A percentile compares a stretch with the other conserved stretches of the same genome.
Conservation (phyloP, 148 eudicot species). For the Rhododendron ferrugineum region DNA sequence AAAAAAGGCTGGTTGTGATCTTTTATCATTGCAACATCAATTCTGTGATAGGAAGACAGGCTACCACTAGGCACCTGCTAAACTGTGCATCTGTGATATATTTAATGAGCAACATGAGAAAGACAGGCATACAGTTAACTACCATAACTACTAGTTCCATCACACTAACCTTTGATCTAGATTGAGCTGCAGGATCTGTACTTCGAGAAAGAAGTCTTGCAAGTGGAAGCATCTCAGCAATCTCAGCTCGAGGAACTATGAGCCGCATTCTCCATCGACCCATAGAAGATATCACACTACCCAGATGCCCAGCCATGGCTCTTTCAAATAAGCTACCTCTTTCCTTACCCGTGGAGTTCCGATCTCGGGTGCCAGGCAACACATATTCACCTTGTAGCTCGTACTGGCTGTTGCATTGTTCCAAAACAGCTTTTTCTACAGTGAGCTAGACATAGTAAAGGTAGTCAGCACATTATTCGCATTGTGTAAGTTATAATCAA, state of each 20-base stretch:
- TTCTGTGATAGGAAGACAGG: not conserved
- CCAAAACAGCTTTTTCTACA: conserved; percentile 88
- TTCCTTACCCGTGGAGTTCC: conserved; percentile 57
- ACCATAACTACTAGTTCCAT: not conserved
- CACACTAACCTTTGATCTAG: conserved; percentile 76
- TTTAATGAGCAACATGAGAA: not conserved
- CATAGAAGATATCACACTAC: conserved; percentile 89
- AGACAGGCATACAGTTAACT: not conserved
- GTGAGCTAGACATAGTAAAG: conserved; percentile 55
- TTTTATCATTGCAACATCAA: not conserved
- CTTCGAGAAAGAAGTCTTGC: conserved; percentile 97
- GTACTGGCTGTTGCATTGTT: conserved; percentile 89
- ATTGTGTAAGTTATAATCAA: not conserved
- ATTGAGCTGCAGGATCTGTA: conserved; percentile 93
- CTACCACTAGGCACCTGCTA: not conserved
- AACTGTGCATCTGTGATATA: not conserved
- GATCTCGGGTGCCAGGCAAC: conserved; percentile 87
- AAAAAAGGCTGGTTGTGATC: not conserved
- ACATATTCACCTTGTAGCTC: conserved; percentile 99
- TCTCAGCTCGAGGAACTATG: conserved; percentile 97
- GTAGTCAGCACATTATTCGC: not conserved
- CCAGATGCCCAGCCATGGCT: conserved; percentile 91
- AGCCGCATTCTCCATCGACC: conserved; percentile 99
- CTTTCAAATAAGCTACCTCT: conserved; percentile 64
- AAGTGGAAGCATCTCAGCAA: conserved; percentile 99